Base-by-base conservation (phyloP, 306 rosid species). In the Inga leiocalycina region DNA sequence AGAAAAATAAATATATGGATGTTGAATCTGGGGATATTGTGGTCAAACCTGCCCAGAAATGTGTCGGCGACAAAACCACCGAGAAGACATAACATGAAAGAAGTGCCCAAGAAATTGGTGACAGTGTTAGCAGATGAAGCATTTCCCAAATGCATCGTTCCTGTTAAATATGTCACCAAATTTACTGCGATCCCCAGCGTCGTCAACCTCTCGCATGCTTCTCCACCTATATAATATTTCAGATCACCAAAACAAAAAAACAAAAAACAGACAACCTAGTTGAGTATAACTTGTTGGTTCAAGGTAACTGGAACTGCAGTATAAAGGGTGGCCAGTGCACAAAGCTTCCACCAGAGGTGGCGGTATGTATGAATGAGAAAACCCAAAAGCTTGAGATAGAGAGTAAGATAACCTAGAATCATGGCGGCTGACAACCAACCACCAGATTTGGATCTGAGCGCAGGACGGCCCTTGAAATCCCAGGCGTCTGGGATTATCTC, bases 41-140 rank as follows among this genome's bases (percentile, higher is more conserved):
- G 64, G 45, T 46, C 71, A 71, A 49, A 91, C 97, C 98, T 88
- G 78, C 97, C 99, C 22, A 95, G 92, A 65, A 95, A 95, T 30
- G 99, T 89, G 82, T 95, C 99, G 20, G 99, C 99, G 0, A 95
- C n/a, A 83, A 95, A 95, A 19, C 99, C 99, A 64, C 99, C 99
- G n/a, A 95, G 85, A 66, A 95, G 83, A 78, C 93, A 95, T 75
- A 95, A 96, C 97, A 95, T 93, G 78, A 95, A 95, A 11, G 94
- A 92, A 59, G 98, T 93, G 14, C 99, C 99, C 45, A 95, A 35
- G 84, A 95, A 95, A 86, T 95, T 93, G 78, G 99, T 95, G 86
- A 95, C 99, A 6, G 78, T 91, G 80, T 90, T 95, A 27, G 99
- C 99, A 39, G 99, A 88, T 77, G 85, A 75, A 61, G 97, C 99